These are phyloP conservation scores for Taphrina confusa DNA, from an alignment of 1,139 yeast genomes.

Conservation along the genomic window DNA sequence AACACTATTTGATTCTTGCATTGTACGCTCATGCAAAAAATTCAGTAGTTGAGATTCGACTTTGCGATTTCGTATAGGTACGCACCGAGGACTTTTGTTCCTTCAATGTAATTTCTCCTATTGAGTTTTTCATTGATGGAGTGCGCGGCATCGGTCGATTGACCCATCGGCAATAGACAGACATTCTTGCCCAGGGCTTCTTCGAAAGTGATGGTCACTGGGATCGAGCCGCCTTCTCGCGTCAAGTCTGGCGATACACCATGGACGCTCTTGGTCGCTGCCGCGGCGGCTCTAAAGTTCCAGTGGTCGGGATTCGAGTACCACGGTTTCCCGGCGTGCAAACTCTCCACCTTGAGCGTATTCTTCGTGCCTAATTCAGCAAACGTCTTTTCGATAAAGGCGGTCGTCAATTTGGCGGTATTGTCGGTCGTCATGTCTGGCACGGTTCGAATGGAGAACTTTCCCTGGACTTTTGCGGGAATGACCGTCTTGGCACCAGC, in stretches of 20 bases:
- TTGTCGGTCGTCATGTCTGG: constrained; percentile 84
- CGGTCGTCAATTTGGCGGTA: constrained; percentile 73
- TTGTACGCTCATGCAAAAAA: too few species aligned
- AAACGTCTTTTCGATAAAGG: constrained; percentile 68
- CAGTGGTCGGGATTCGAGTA: constrained; percentile 90
- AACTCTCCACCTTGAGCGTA: constrained; percentile 66
- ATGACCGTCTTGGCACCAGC: constrained; percentile 90
- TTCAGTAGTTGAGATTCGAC: constrained; percentile 13
- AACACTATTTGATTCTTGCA: too few species aligned
- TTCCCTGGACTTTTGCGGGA: constrained; percentile 91
- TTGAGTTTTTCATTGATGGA: constrained; percentile 94
- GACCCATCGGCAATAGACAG: constrained; percentile 42
- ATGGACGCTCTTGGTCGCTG: constrained; percentile 94
- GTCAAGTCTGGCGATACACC: constrained; percentile 93
- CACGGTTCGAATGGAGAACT: constrained; percentile 94
- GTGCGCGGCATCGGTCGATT: constrained; percentile 90
- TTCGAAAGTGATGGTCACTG: constrained; percentile 78
- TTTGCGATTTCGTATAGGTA: constrained; percentile 80
- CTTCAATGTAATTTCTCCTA: constrained; percentile 83
- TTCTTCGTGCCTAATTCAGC: constrained; percentile 73
- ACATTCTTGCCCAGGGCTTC: constrained; percentile 68
- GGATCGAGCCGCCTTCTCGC: constrained; percentile 86
- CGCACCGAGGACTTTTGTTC: constrained; percentile 90
- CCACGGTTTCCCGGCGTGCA: constrained; percentile 97
- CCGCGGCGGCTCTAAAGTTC: constrained; percentile 88